phyloP scores from a whole-genome alignment of 192 early-diverging fungal genomes.

The Gorgonomyces haynaldii region DNA sequence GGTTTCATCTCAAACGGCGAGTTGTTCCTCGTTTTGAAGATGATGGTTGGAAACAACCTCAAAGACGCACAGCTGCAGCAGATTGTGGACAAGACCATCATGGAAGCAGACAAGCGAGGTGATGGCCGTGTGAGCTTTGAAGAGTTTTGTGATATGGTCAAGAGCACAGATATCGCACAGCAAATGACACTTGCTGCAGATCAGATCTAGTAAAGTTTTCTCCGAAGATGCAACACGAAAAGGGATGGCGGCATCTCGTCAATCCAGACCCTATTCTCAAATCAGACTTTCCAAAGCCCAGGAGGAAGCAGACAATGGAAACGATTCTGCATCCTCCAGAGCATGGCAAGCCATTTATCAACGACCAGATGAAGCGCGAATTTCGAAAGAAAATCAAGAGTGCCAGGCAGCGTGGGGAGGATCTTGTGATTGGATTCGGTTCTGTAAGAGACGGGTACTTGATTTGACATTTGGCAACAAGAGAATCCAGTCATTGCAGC shows the following conservation, averaged over 20 bases:
- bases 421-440: background rate
- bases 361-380: background rate
- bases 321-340: background rate
- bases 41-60: constrained; percentile 99
- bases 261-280: background rate
- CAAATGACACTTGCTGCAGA: constrained; percentile 83
- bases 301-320: constrained; percentile 6
- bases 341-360: background rate
- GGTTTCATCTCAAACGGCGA: constrained; percentile 99
- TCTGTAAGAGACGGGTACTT: background rate
- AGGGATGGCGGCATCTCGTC: constrained; percentile 5
- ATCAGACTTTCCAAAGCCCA: background rate
- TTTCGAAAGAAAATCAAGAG: background rate
- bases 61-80: constrained; percentile 95
- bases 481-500: constrained; percentile 6
- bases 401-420: background rate
- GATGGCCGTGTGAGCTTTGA: constrained; percentile 96
- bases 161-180: constrained; percentile 88
- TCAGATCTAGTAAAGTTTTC: constrained; percentile 23
- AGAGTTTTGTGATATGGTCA: constrained; percentile 91
- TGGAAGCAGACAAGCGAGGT: constrained; percentile 89
- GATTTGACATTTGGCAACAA: too few relatives aligned
- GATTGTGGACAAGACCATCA: constrained; percentile 99
- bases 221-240: background rate
- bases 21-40: constrained; percentile 94